phyloP scores from a whole-genome alignment of 148 eudicot genomes.

The Beta vulgaris region DNA sequence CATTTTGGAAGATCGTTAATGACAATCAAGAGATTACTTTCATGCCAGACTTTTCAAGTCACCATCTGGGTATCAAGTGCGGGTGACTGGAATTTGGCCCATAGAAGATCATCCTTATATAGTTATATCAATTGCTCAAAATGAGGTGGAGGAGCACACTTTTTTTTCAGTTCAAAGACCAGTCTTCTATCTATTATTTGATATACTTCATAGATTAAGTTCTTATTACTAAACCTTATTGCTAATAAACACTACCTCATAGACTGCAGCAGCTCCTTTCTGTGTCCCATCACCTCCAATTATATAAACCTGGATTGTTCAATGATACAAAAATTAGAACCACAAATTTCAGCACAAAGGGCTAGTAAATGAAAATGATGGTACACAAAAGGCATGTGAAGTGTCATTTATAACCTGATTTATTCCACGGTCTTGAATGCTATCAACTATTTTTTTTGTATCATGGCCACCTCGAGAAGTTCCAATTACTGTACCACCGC shows the following conservation, averaged over 20 bases:
- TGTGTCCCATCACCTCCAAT: conserved; percentile 97
- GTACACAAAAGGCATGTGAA: neutral
- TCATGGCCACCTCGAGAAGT: conserved; percentile 97
- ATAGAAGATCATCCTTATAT: neutral
- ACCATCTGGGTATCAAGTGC: neutral
- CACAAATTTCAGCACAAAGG: neutral
- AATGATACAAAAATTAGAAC: conserved; percentile 18
- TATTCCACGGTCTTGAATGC: conserved; percentile 93
- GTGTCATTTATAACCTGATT: conserved; percentile 52
- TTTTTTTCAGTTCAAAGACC: neutral
- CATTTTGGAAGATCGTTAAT: neutral
- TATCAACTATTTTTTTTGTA: conserved; percentile 81
- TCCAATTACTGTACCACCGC: conserved; percentile 86
- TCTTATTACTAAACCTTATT: neutral
- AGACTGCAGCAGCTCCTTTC: conserved; percentile 80
- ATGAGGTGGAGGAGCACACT: neutral
- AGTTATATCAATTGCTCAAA: no score
- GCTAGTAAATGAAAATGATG: neutral
- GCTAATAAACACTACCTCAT: conserved; percentile 47
- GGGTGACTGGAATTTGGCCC: neutral
- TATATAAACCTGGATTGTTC: conserved; percentile 61
- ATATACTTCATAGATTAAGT: neutral
- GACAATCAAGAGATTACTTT: neutral
- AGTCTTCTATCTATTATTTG: neutral
- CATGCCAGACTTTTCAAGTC: neutral